Conservation (phyloP, 1,284 basidiomycete species). For the Boletus mariae region DNA sequence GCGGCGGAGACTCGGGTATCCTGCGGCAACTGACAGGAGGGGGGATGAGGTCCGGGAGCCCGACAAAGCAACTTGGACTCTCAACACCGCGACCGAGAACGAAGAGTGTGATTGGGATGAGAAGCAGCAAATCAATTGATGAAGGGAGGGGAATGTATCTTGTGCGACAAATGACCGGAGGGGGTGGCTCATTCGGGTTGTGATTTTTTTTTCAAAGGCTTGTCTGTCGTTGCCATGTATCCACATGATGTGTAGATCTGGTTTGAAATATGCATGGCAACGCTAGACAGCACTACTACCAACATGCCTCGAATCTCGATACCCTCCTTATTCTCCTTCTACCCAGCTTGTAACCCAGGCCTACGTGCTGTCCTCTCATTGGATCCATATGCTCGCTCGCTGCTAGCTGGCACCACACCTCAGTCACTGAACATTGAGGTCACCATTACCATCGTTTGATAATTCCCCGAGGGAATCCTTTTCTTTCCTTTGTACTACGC, state of each 20-base stretch:
- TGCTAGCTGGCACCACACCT: neutral
- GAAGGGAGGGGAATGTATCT: constrained; percentile 65
- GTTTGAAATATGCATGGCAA: constrained; percentile 17
- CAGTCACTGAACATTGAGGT: neutral
- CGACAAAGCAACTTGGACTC: constrained; percentile 51
- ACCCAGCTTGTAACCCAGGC: neutral
- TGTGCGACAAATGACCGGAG: constrained; percentile 69
- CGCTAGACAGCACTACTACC: neutral
- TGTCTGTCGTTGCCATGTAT: constrained; percentile 20
- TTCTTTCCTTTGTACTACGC: constrained; percentile 16
- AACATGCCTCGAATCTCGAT: neutral
- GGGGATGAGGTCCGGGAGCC: constrained; percentile 51
- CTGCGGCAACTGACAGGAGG: constrained; percentile 64
- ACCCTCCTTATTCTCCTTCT: neutral
- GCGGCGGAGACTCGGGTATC: constrained; percentile 43
- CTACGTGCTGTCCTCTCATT: neutral
- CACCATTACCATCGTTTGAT: neutral
- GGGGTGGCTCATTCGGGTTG: constrained; percentile 28
- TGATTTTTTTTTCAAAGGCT: constrained; percentile 15
- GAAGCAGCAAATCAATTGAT: constrained; percentile 53
- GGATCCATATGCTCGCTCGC: neutral
- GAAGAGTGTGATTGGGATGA: constrained; percentile 61
- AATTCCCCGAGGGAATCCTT: constrained; percentile 6
- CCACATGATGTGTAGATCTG: constrained; percentile 11
- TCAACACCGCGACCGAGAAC: constrained; percentile 44